Evolutionary conservation across 2,329 filamentous ascomycete species (phyloP).

Genomic region (Chaetomiaceae sp.): DNA sequence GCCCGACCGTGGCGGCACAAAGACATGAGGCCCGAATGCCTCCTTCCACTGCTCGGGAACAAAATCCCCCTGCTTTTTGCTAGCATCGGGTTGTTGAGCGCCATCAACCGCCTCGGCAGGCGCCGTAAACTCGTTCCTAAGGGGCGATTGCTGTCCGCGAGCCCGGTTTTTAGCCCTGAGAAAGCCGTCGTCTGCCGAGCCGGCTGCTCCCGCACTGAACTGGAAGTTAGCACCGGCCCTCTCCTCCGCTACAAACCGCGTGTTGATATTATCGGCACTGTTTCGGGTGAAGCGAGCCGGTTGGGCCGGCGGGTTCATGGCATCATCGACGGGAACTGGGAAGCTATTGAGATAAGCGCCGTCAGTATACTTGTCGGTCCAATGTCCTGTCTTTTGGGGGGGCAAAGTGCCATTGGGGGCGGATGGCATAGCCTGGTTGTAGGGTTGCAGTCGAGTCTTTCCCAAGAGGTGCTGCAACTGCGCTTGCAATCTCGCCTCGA

Average conservation of each 20-base stretch:
- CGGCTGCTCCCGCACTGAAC: conserved; percentile 47
- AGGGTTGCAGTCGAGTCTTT: background rate
- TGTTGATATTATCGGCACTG: conserved; percentile 59
- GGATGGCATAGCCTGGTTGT: conserved; percentile 1
- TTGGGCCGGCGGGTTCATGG: conserved; percentile 34
- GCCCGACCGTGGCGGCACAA: conserved; percentile 43
- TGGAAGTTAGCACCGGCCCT: conserved; percentile 35
- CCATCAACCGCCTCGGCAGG: conserved; percentile 22
- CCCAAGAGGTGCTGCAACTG: conserved; percentile 24
- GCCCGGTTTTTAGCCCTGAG: conserved; percentile 35
- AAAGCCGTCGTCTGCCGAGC: conserved; percentile 29
- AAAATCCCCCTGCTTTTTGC: conserved; percentile 36
- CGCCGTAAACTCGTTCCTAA: conserved; percentile 26
- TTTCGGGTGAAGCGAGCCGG: conserved; percentile 43
- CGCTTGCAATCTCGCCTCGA: conserved; percentile 13
- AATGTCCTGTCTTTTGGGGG: conserved; percentile 5
- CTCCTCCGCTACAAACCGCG: conserved; percentile 52
- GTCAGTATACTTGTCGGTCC: conserved; percentile 25
- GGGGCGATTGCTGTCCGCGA: conserved; percentile 39
- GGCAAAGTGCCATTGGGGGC: background rate
- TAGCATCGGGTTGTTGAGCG: conserved; percentile 19
- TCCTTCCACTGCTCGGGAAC: conserved; percentile 51
- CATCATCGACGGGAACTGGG: conserved; percentile 43
- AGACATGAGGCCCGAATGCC: conserved; percentile 52
- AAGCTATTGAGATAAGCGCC: conserved; percentile 42